A percentile compares a stretch with the other conserved stretches of the same genome.
These are phyloP conservation scores for Beauveria varroae DNA, from an alignment of 2,329 filamentous ascomycete genomes.

Conservation along the genomic window DNA sequence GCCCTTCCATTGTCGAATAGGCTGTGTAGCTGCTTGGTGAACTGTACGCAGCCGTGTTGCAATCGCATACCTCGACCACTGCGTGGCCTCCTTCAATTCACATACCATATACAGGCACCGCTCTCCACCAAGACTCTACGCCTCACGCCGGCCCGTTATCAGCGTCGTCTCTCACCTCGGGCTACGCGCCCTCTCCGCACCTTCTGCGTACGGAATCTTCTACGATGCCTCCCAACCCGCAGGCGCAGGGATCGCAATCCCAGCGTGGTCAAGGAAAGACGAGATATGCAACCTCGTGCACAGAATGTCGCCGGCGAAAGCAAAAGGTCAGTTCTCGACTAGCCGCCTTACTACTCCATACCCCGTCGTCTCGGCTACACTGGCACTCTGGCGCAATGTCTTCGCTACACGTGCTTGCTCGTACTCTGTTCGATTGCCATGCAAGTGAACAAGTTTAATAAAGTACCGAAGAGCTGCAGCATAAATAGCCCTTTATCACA, in stretches of 20 bases:
- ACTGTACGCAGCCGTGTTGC: neutral
- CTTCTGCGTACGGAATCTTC: neutral
- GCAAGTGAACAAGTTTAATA: too few species aligned
- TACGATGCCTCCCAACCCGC: conserved; percentile 13
- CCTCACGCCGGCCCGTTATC: neutral
- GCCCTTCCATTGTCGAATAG: neutral
- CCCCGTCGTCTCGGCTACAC: neutral
- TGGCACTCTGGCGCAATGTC: neutral
- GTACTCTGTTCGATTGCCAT: neutral
- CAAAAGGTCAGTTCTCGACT: conserved; percentile 35
- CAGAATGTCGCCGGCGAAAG: conserved; percentile 44
- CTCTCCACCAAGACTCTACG: neutral
- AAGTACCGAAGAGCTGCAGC: too few species aligned
- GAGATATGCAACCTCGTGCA: conserved; percentile 35
- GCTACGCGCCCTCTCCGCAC: neutral
- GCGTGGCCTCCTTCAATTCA: neutral
- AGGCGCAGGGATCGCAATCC: conserved; percentile 21
- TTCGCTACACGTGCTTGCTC: too few species aligned
- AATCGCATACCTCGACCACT: neutral
- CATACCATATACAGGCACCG: neutral
- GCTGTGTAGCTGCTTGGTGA: neutral
- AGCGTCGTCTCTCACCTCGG: neutral
- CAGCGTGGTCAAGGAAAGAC: conserved; percentile 13
- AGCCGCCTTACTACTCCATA: too few species aligned
- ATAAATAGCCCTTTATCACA: too few species aligned